Evolutionary conservation across 805 yeast species (phyloP), one percentile per base, ranked within the genome.

Genomic region (Lipomyces oligophaga): DNA sequence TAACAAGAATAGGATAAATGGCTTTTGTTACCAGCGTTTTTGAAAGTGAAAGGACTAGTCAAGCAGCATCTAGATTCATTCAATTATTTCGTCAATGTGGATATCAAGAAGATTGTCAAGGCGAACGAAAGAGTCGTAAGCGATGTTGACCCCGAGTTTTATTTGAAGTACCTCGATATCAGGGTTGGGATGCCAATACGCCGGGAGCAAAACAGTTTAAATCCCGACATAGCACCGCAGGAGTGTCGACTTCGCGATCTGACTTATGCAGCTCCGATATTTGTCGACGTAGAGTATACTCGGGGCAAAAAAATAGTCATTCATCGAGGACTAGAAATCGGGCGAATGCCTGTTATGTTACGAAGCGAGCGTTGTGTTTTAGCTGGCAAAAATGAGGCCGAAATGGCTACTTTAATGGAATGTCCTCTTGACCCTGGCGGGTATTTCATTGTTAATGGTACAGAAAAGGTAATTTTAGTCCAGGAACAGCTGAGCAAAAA

Each of bases 381-480:
- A 49, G 79, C 79, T 52, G 94, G 88, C 16, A 80, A 84, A 38
- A 73, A 79, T 41, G 96, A 90, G 60, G 65, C 70, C 25, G 83
- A 79, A 58, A 90, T 93, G 97, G 97, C 98, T 0, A 70, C 70
- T 21, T 72, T 85, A 57, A 82, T 85, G 58, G 98, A 93, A 67
- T 93, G 98, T 67, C 98, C 98, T 0, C 72, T 93, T 40, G 98
- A 93, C 68, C 98, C 98, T 5, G 98, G 98, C 69, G 98, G 98
- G 60, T 93, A 93, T 63, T 93, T 93, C 62, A 85, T 90, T 62
- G 97, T 90, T 40, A 90, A 90, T 63, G 98, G 98, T 65, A 93
- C 98, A 0, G 98, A 93, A 61, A 93, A 93, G 65, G 98, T 93
- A 36, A 93, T 93, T 54, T 75, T 93, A 58, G 94, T 93, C 34